phyloP scores from a whole-genome alignment of 352 stramenopile genomes.

The Phytophthora brassicae region DNA sequence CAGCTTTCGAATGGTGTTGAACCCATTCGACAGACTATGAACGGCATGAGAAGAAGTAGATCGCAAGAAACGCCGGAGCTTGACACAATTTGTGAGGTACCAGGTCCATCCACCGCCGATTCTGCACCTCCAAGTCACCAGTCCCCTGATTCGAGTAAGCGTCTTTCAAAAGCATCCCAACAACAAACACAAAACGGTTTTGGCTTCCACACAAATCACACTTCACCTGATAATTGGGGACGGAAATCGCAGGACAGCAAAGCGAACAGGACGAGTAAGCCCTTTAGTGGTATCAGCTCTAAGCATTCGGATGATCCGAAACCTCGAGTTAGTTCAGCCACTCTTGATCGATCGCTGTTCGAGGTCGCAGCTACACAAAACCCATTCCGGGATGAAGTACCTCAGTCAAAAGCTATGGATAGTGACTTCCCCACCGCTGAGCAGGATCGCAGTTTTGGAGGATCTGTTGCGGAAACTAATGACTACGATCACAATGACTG shows the following conservation, averaged over 20 bases:
- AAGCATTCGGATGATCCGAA: constrained; percentile 10
- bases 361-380: constrained; percentile 24
- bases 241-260: neutral
- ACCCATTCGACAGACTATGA: constrained; percentile 10
- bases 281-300: constrained; percentile 3
- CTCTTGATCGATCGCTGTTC: constrained; percentile 24
- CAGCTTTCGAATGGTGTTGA: constrained; percentile 23
- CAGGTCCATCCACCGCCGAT: constrained; percentile 19
- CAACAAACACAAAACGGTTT: neutral
- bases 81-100: constrained; percentile 40
- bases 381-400: constrained; percentile 19
- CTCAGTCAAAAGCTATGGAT: neutral
- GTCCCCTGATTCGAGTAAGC: constrained; percentile 1
- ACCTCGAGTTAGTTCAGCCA: constrained; percentile 8
- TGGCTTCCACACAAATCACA: neutral
- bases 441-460: neutral
- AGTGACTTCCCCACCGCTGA: constrained; percentile 1
- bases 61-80: constrained; percentile 38
- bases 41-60: constrained; percentile 16
- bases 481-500: constrained; percentile 6
- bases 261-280: neutral
- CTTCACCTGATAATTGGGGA: neutral
- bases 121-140: constrained; percentile 16
- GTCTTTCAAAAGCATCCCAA: neutral
- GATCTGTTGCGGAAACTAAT: neutral